Evolutionary conservation across 352 stramenopile species (phyloP), one percentile per base, ranked within the genome.

Genomic region (Pythium folliculosum): DNA sequence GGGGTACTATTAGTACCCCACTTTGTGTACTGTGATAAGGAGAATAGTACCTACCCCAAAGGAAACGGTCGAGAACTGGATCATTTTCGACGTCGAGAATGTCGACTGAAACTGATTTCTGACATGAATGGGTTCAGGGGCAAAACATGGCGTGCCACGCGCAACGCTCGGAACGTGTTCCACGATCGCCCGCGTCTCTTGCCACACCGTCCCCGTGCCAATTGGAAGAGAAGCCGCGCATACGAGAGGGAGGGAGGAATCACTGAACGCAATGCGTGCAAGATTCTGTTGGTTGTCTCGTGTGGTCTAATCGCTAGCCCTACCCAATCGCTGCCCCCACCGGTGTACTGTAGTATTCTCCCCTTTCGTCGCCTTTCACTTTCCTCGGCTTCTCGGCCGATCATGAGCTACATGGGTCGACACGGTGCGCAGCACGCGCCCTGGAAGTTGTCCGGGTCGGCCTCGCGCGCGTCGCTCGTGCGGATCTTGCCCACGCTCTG

Each of bases 361-460:
- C 14, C 8, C 40, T 47, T 16, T 16, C 40, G 40, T 47, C 40
- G 12, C 2, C 40, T 47, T 13, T n/a, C 40, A 2, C 4, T 17
- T 7, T n/a, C 40, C 9, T 17, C 37, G 37, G 10, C 10, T 47
- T 21, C 6, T n/a, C 40, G 12, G 14, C 21, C 9, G 21, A 12
- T 60, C 21, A n/a, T n/a, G 40, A 22, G 49, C 77, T 82, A 93
- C 82, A 93, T 91, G 40, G 68, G 68, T 65, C 68, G 68, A 59
- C 68, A 93, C 17, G 82, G 82, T 17, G 78, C 81, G 63, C 84
- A 93, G 69, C 84, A 93, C 44, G 76, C 77, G 16, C 70, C 71
- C 40, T 78, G 72, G 19, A 81, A 56, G 49, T 75, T 60, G 51
- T 75, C 65, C 25, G 80, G 70, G 27, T 80, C 80, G 8, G 55